Evolutionary conservation across 495 filamentous ascomycete species (phyloP).

Genomic region (Antarctomyces pellizariae): DNA sequence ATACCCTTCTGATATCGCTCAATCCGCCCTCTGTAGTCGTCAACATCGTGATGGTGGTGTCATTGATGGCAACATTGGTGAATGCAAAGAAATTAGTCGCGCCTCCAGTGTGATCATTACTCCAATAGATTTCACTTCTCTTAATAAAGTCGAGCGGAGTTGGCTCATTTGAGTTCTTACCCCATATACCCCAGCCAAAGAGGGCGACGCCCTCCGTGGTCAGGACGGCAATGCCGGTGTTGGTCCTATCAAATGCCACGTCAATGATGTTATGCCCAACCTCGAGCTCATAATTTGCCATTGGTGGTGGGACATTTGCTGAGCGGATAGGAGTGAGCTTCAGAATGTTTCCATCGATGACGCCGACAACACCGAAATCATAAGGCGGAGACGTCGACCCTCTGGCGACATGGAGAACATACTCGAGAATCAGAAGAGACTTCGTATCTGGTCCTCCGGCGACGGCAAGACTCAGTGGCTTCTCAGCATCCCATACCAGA

Average conservation of each 20-base stretch:
- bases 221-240: conserved; percentile 47
- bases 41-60: too few relatives aligned
- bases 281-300: conserved; percentile 56
- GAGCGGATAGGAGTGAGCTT: conserved; percentile 69
- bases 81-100: too few relatives aligned
- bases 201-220: conserved; percentile 36
- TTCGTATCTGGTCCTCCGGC: conserved; percentile 19
- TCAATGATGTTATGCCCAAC: conserved; percentile 42
- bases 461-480: conserved; percentile 38
- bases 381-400: conserved; percentile 46
- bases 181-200: conserved; percentile 39
- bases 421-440: conserved; percentile 46
- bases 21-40: too few relatives aligned
- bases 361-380: conserved; percentile 61
- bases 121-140: too few relatives aligned
- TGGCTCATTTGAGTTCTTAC: conserved; percentile 26
- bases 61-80: too few relatives aligned
- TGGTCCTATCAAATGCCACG: conserved; percentile 43
- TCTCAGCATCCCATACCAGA: conserved; percentile 68
- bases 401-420: conserved; percentile 37
- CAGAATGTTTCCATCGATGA: conserved; percentile 63
- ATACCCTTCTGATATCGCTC: too few relatives aligned
- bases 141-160: too few relatives aligned
- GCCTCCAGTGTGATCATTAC: too few relatives aligned
- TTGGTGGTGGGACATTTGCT: conserved; percentile 77